A percentile compares a stretch with the other conserved stretches of the same genome.
phyloP scores from a whole-genome alignment of 495 filamentous ascomycete genomes.

The Aspergillus kassunensis region DNA sequence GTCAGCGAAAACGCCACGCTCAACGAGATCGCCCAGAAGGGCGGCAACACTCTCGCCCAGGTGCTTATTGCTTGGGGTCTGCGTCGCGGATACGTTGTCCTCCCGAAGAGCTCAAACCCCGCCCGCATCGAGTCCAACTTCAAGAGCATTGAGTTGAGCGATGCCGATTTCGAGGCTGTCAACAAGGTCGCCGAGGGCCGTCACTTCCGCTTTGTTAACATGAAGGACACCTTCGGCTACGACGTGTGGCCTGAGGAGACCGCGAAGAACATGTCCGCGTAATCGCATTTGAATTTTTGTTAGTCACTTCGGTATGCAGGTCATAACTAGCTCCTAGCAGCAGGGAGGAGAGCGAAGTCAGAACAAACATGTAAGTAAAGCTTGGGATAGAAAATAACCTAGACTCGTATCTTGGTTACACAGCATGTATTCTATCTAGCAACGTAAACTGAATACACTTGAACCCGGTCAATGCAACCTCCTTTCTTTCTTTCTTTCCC shows the following conservation, averaged over 20 bases:
- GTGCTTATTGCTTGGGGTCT: constrained; percentile 68
- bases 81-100: constrained; percentile 65
- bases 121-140: constrained; percentile 64
- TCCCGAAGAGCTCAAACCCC: constrained; percentile 66
- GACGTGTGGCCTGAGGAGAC: constrained; percentile 48
- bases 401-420: background rate
- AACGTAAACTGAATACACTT: background rate
- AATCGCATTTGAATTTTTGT: background rate
- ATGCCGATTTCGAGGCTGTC: constrained; percentile 54
- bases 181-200: constrained; percentile 58
- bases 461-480: too few relatives aligned
- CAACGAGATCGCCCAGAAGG: constrained; percentile 56
- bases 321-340: constrained; percentile 13
- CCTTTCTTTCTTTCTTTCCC: too few relatives aligned
- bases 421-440: background rate
- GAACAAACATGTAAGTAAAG: background rate
- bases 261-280: constrained; percentile 36
- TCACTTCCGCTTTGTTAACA: constrained; percentile 70
- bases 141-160: constrained; percentile 53
- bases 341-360: constrained; percentile 1
- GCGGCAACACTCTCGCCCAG: constrained; percentile 61
- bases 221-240: constrained; percentile 68
- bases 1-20: constrained; percentile 57
- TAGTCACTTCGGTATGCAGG: constrained; percentile 29
- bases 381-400: background rate